Evolutionary conservation across 768 basidiomycete genomes (phyloP).

Genomic region (Dendrothele bispora): DNA sequence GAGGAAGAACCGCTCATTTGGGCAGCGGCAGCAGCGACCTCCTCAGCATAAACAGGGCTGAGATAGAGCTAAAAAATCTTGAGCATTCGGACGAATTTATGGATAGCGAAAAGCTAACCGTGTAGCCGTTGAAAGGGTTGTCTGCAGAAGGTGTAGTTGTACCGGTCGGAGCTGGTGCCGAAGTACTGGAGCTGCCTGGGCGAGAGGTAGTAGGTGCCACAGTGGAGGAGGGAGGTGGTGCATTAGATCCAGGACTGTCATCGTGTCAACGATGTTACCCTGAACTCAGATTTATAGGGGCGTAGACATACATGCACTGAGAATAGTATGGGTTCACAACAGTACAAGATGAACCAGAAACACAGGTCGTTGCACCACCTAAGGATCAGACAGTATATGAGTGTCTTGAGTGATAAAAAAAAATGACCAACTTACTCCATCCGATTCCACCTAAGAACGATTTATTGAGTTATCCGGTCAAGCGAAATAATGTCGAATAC

Average conservation of each 20-base stretch:
- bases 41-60: slow-evolving; percentile 55
- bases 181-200: slow-evolving; percentile 15
- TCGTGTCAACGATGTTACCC: too few species aligned
- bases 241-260: slow-evolving; percentile 7
- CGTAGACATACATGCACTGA: slow-evolving; percentile 2
- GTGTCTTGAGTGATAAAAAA: background rate
- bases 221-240: background rate
- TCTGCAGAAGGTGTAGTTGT: slow-evolving; percentile 43
- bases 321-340: slow-evolving; percentile 5
- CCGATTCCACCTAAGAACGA: slow-evolving; percentile 9
- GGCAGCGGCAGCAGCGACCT: slow-evolving; percentile 50
- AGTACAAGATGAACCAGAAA: slow-evolving; percentile 4
- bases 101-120: slow-evolving; percentile 27
- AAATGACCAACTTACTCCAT: slow-evolving; percentile 10
- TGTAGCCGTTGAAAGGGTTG: slow-evolving; percentile 54
- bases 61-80: slow-evolving; percentile 48
- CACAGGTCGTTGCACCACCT: slow-evolving; percentile 11
- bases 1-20: slow-evolving; percentile 50
- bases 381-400: background rate
- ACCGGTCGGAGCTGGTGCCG: slow-evolving; percentile 25
- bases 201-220: slow-evolving; percentile 16
- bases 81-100: too few species aligned
- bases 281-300: background rate
- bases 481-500: too few species aligned
- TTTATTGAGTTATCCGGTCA: too few species aligned